Evolutionary conservation across 352 stramenopile genomes (phyloP).

Genomic region (Pythium myriotylum): DNA sequence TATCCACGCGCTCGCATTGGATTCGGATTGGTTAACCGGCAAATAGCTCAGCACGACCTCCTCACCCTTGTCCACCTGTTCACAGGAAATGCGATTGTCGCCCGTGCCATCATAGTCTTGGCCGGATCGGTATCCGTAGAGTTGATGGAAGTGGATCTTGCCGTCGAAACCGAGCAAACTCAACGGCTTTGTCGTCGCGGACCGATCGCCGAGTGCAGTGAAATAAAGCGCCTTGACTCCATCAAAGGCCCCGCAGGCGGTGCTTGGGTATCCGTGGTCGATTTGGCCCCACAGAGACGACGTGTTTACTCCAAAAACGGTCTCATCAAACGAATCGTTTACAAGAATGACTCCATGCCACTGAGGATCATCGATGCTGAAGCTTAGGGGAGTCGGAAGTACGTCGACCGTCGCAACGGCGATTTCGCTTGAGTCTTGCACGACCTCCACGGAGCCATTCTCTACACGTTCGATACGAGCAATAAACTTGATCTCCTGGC

Average conservation of each 20-base stretch:
- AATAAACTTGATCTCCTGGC: conserved; percentile 37
- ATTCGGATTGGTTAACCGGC: conserved; percentile 27
- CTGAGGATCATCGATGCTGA: conserved; percentile 31
- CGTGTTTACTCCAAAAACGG: conserved; percentile 11
- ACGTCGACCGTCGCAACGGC: conserved; percentile 34
- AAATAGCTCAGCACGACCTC: conserved; percentile 61
- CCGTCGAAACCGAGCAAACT: conserved; percentile 57
- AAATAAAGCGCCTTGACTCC: conserved; percentile 62
- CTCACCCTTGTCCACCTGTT: conserved; percentile 46
- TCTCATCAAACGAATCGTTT: conserved; percentile 63
- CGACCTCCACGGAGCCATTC: neutral
- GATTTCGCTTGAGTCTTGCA: conserved; percentile 8
- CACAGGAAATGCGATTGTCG: conserved; percentile 66
- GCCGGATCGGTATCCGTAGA: conserved; percentile 47
- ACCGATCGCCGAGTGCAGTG: conserved; percentile 55
- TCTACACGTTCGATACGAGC: conserved; percentile 19
- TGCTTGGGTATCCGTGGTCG: conserved; percentile 62
- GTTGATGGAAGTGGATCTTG: conserved; percentile 64
- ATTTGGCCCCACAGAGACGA: conserved; percentile 56
- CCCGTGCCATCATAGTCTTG: conserved; percentile 52
- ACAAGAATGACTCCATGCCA: conserved; percentile 58
- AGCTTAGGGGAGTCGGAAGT: conserved; percentile 39
- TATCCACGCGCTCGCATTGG: conserved; percentile 54
- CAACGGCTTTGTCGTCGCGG: conserved; percentile 45
- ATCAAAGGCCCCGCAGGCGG: conserved; percentile 45